These are phyloP conservation scores for Globisporangium echinulatum DNA, from an alignment of 352 stramenopile species.

Conservation along the genomic window DNA sequence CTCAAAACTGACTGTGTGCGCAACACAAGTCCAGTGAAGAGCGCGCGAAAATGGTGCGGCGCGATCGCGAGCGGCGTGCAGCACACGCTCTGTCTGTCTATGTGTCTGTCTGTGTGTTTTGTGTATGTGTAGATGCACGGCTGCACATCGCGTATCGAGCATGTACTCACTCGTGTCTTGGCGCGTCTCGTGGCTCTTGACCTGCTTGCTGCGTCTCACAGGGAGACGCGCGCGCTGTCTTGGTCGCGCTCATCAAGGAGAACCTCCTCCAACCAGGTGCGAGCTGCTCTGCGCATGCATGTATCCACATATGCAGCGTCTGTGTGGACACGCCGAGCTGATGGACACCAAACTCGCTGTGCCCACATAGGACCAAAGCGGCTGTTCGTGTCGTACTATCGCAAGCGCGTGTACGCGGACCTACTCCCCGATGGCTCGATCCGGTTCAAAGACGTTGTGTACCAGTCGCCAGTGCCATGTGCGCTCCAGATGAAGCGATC, in stretches of 20 bases:
- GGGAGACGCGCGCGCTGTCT: constrained; percentile 57
- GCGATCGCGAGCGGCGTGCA: neutral
- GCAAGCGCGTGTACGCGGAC: constrained; percentile 71
- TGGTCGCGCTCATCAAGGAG: constrained; percentile 62
- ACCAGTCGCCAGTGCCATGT: constrained; percentile 63
- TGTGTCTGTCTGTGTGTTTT: neutral
- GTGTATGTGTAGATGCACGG: neutral
- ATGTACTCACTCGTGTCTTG: neutral
- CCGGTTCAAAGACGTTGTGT: constrained; percentile 71
- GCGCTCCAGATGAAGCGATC: constrained; percentile 79
- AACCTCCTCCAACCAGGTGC: constrained; percentile 55
- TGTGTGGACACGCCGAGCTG: neutral
- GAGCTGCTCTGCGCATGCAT: neutral
- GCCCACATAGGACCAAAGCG: constrained; percentile 41
- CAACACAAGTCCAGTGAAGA: neutral
- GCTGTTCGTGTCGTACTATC: constrained; percentile 81
- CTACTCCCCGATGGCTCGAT: constrained; percentile 70
- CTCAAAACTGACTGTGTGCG: too few relatives aligned
- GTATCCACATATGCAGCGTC: neutral
- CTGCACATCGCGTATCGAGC: neutral
- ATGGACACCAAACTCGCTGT: neutral
- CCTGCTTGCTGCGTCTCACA: constrained; percentile 3
- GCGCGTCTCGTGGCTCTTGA: neutral
- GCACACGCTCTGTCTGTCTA: too few relatives aligned
- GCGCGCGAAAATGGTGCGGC: neutral